Percentiles rank a stretch among this genome's conserved stretches.
These are phyloP conservation scores for Tricholoma terreum DNA, from an alignment of 768 basidiomycete genomes.

Conservation along the genomic window DNA sequence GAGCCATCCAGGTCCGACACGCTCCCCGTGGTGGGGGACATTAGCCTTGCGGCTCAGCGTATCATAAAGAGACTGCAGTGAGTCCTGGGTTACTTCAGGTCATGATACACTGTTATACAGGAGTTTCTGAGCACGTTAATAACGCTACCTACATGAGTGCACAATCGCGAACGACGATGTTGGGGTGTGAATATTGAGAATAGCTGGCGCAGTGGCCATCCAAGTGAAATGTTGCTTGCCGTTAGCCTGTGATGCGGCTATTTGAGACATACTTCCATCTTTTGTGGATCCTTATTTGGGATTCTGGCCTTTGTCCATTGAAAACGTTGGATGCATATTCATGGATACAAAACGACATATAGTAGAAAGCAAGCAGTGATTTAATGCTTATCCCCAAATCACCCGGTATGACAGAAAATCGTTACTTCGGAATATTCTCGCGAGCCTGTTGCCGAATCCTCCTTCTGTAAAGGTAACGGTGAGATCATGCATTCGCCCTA, in stretches of 20 bases:
- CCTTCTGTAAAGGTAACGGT: constrained; percentile 44
- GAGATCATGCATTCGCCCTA: constrained; percentile 1
- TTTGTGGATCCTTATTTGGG: too few relatives aligned
- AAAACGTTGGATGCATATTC: too few relatives aligned
- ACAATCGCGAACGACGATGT: constrained; percentile 68
- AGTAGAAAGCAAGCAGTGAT: too few relatives aligned
- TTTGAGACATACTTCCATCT: too few relatives aligned
- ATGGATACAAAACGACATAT: too few relatives aligned
- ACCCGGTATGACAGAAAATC: neutral
- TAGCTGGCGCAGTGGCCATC: constrained; percentile 35
- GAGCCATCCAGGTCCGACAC: constrained; percentile 75
- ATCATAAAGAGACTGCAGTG: constrained; percentile 59
- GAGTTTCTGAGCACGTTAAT: neutral
- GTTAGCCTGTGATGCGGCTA: too few relatives aligned
- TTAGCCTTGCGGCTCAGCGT: constrained; percentile 68
- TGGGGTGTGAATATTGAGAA: constrained; percentile 78
- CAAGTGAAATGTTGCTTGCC: neutral
- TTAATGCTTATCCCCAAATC: neutral
- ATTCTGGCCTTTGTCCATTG: too few relatives aligned
- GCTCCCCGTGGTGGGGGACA: constrained; percentile 54
- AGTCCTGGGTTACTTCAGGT: constrained; percentile 62
- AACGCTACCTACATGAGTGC: constrained; percentile 59
- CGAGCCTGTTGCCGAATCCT: constrained; percentile 83
- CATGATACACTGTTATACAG: constrained; percentile 6
- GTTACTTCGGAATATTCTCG: constrained; percentile 85